Conservation (phyloP, 208 protist genomes). For the Trypanosoma melophagium region DNA sequence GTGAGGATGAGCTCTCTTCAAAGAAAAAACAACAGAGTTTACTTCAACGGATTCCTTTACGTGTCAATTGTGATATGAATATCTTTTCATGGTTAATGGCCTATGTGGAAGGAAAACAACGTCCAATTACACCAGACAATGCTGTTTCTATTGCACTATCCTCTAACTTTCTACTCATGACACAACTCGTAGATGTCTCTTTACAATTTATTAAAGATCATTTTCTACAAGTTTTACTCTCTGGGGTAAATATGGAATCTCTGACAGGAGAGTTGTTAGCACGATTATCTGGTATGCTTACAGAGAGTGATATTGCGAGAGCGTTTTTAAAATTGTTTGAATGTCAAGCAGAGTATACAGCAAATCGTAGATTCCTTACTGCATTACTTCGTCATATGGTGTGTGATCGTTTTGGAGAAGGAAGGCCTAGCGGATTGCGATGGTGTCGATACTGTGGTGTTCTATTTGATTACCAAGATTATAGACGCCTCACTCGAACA, state of each 20-base stretch:
- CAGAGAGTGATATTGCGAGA: constrained; percentile 47
- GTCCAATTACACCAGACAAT: constrained; percentile 44
- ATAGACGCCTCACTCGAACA: constrained; percentile 33
- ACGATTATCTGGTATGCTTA: constrained; percentile 44
- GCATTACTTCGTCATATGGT: constrained; percentile 60
- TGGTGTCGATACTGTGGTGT: constrained; percentile 70
- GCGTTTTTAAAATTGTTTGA: constrained; percentile 53
- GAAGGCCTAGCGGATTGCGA: constrained; percentile 30
- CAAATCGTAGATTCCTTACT: constrained; percentile 62
- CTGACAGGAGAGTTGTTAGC: constrained; percentile 54
- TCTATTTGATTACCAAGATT: constrained; percentile 52
- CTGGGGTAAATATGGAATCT: constrained; percentile 60
- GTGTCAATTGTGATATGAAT: constrained; percentile 65
- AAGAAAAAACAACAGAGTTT: not conserved
- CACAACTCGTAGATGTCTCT: constrained; percentile 48
- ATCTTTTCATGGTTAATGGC: constrained; percentile 77
- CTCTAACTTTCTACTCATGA: constrained; percentile 73
- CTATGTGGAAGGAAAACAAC: constrained; percentile 48
- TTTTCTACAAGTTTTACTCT: constrained; percentile 52
- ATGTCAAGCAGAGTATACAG: constrained; percentile 25
- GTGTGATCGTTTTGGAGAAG: constrained; percentile 33
- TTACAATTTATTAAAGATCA: constrained; percentile 57
- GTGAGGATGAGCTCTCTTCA: not conserved
- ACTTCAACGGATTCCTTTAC: constrained; percentile 36
- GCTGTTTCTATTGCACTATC: constrained; percentile 67